phyloP scores from a whole-genome alignment of 345 rosid genomes.

The Laguncularia racemosa region DNA sequence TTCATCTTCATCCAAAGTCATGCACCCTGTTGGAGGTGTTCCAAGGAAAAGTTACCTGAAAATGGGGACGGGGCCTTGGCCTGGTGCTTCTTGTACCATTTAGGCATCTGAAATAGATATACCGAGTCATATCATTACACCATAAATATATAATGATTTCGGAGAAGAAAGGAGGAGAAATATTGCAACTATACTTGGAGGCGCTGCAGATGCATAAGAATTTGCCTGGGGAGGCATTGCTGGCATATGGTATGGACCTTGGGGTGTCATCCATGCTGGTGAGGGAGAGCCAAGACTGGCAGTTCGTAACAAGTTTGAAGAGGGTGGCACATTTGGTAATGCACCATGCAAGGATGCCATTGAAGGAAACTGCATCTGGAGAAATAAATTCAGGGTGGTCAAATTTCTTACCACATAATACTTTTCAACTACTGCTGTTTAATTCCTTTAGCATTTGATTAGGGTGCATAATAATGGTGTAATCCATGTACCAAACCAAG shows the following conservation, averaged over 20 bases:
- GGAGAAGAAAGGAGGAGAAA: background rate
- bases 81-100: constrained; percentile 40
- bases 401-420: too few relatives aligned
- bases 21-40: too few relatives aligned
- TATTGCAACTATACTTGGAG: constrained; percentile 43
- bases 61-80: constrained; percentile 34
- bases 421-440: too few relatives aligned
- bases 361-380: constrained; percentile 67
- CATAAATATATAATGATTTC: constrained; percentile 6
- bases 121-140: constrained; percentile 2
- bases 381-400: background rate
- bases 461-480: too few relatives aligned
- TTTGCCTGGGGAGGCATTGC: constrained; percentile 11
- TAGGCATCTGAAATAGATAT: constrained; percentile 43
- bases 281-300: constrained; percentile 40
- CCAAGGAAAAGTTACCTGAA: constrained; percentile 37
- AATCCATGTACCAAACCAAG: too few relatives aligned
- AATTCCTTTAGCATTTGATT: too few relatives aligned
- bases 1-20: too few relatives aligned
- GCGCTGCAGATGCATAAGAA: constrained; percentile 26
- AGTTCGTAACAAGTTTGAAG: constrained; percentile 32
- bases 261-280: constrained; percentile 49
- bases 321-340: constrained; percentile 41
- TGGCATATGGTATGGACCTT: constrained; percentile 25
- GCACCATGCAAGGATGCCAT: constrained; percentile 64